Evolutionary conservation across 2,329 filamentous ascomycete genomes (phyloP).

Genomic region (Scorias spongiosa): DNA sequence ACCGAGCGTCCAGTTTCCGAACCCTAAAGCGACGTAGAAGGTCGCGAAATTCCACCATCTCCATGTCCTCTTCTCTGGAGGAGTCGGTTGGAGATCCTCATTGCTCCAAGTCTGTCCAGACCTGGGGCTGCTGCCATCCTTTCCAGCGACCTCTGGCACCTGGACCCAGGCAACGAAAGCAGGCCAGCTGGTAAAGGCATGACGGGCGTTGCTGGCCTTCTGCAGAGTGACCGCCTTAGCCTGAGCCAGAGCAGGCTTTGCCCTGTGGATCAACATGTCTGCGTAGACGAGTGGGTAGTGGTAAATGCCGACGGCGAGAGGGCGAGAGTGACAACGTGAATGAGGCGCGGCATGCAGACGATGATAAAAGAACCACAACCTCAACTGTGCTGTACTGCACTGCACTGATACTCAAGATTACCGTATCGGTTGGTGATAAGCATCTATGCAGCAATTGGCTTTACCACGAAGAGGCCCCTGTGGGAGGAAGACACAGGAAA

Average conservation of each 20-base stretch:
- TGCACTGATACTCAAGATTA: too few species aligned
- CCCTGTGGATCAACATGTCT: too few species aligned
- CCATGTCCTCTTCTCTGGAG: slow-evolving; percentile 25
- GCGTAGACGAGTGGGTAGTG: too few species aligned
- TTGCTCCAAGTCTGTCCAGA: slow-evolving; percentile 8
- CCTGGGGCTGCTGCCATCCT: slow-evolving; percentile 7
- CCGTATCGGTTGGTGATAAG: neutral
- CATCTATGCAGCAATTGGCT: neutral
- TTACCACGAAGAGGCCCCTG: neutral
- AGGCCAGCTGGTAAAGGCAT: slow-evolving; percentile 11
- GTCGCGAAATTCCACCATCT: slow-evolving; percentile 26
- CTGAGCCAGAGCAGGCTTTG: neutral
- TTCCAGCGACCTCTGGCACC: slow-evolving; percentile 9
- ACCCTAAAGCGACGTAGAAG: slow-evolving; percentile 26
- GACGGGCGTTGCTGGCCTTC: slow-evolving; percentile 4
- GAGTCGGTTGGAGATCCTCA: slow-evolving; percentile 24
- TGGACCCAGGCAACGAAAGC: slow-evolving; percentile 11
- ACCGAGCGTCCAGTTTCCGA: slow-evolving; percentile 27
- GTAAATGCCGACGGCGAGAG: too few species aligned
- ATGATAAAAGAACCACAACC: too few species aligned
- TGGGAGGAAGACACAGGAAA: too few species aligned
- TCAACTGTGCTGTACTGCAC: too few species aligned
- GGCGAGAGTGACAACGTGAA: too few species aligned
- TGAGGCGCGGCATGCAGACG: too few species aligned
- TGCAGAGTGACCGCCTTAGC: neutral